Percentiles rank a stretch among this genome's conserved stretches.
phyloP scores from a whole-genome alignment of 225 moss, liverwort and hornwort genomes.

The Lunularia cruciata region DNA sequence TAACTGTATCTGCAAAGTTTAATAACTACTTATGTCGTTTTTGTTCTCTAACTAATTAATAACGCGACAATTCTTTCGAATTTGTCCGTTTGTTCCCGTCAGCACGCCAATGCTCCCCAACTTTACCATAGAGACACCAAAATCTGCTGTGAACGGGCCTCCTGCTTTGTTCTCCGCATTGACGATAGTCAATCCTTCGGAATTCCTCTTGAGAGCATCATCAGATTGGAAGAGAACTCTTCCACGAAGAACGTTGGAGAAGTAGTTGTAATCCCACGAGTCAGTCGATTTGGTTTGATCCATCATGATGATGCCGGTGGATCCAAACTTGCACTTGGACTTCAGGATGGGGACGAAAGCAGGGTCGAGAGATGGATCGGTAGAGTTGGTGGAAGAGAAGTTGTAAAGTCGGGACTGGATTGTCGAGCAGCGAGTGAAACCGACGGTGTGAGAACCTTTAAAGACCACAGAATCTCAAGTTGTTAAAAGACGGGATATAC shows the following conservation, averaged over 20 bases:
- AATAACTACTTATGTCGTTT: no score
- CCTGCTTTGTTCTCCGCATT: conserved; percentile 1
- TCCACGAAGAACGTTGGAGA: conserved; percentile 3
- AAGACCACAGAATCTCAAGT: background rate
- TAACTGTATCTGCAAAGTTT: no score
- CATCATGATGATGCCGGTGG: conserved; percentile 25
- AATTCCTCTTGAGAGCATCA: conserved; percentile 1
- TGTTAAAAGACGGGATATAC: no score
- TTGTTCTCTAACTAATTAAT: background rate
- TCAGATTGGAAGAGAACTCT: conserved; percentile 22
- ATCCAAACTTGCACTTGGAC: conserved; percentile 13
- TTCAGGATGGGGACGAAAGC: conserved; percentile 15
- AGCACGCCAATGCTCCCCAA: conserved; percentile 9
- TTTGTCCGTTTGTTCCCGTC: conserved; percentile 6
- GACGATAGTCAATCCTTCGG: background rate
- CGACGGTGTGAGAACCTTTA: conserved; percentile 27
- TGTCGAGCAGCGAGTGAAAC: conserved; percentile 17
- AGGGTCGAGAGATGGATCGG: conserved; percentile 26
- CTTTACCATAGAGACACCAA: conserved; percentile 23
- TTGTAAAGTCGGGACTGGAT: conserved; percentile 42
- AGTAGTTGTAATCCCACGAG: conserved; percentile 21
- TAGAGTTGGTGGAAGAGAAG: conserved; percentile 14
- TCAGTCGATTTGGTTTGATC: conserved; percentile 4
- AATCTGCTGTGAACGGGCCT: conserved; percentile 2
- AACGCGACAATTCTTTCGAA: conserved; percentile 11